These are phyloP conservation scores for Didymellaceae sp. DNA, from an alignment of 2,329 filamentous ascomycete species.

Conservation along the genomic window DNA sequence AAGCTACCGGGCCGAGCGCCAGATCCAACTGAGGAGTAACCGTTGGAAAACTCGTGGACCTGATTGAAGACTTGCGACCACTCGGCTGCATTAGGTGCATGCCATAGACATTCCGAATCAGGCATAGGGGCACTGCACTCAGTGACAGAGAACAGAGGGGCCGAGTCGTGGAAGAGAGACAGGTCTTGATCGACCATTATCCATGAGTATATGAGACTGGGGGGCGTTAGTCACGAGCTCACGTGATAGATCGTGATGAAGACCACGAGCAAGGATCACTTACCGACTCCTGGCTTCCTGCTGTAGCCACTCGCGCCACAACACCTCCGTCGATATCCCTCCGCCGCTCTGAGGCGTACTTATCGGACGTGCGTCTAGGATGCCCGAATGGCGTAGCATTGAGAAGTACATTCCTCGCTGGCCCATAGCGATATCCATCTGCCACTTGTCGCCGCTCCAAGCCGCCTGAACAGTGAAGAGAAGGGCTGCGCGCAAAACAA, in stretches of 20 bases:
- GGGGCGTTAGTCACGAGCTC: conserved; percentile 28
- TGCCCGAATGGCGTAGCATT: conserved; percentile 73
- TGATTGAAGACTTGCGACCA: conserved; percentile 68
- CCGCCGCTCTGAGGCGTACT: conserved; percentile 56
- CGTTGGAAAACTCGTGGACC: conserved; percentile 61
- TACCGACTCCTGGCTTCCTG: conserved; percentile 69
- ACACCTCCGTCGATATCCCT: conserved; percentile 53
- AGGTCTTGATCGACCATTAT: conserved; percentile 74
- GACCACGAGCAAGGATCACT: conserved; percentile 34
- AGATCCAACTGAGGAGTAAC: conserved; percentile 61
- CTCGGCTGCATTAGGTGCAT: conserved; percentile 62
- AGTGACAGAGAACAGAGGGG: conserved; percentile 65
- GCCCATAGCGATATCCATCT: conserved; percentile 78
- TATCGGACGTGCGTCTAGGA: conserved; percentile 62
- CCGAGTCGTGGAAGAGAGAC: conserved; percentile 50
- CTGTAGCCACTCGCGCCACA: conserved; percentile 70
- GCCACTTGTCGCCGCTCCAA: conserved; percentile 79
- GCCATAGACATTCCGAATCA: conserved; percentile 68
- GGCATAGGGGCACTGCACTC: conserved; percentile 71
- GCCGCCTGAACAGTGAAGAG: conserved; percentile 72
- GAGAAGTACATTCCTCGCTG: conserved; percentile 76
- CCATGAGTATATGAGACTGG: conserved; percentile 75
- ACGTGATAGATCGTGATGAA: conserved; percentile 28
- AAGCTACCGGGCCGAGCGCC: conserved; percentile 64
- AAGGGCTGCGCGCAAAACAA: conserved; percentile 69